A percentile compares a stretch with the other conserved stretches of the same genome.
Evolutionary conservation across 306 rosid species (phyloP).

Genomic region (Sphenostylis stenocarpa): DNA sequence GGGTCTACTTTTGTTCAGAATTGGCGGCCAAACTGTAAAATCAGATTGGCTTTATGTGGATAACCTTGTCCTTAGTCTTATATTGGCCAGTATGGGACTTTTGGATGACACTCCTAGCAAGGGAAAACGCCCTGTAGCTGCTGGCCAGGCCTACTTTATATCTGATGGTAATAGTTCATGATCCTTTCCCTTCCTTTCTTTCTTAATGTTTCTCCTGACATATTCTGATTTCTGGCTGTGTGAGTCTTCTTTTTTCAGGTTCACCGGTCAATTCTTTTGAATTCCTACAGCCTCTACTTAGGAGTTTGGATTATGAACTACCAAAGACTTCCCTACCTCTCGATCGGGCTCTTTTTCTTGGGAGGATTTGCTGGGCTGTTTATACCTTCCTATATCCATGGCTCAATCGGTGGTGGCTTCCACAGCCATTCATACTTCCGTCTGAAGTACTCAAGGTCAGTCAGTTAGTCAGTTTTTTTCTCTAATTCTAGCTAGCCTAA

Average conservation of each 20-base stretch:
- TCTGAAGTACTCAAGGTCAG: conserved; percentile 88
- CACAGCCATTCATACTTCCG: conserved; percentile 93
- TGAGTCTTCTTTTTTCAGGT: conserved; percentile 50
- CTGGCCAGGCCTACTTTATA: conserved; percentile 92
- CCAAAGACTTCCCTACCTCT: conserved; percentile 61
- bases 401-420: conserved; percentile 86
- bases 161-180: conserved; percentile 66
- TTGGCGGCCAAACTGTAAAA: conserved; percentile 72
- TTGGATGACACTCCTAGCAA: conserved; percentile 56
- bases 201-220: conserved; percentile 9
- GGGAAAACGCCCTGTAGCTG: conserved; percentile 66
- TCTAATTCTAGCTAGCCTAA: conserved; percentile 20
- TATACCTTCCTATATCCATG: conserved; percentile 83
- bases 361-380: conserved; percentile 58
- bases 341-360: conserved; percentile 66
- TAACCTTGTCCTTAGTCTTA: conserved; percentile 82
- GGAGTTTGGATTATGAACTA: conserved; percentile 69
- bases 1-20: conserved; percentile 70
- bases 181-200: neutral
- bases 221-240: neutral
- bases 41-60: conserved; percentile 91
- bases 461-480: neutral
- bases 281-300: conserved; percentile 74
- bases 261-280: conserved; percentile 85
- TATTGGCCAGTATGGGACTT: conserved; percentile 97